Conservation (phyloP, 1,284 basidiomycete species). For the Ganoderma lingzhi region DNA sequence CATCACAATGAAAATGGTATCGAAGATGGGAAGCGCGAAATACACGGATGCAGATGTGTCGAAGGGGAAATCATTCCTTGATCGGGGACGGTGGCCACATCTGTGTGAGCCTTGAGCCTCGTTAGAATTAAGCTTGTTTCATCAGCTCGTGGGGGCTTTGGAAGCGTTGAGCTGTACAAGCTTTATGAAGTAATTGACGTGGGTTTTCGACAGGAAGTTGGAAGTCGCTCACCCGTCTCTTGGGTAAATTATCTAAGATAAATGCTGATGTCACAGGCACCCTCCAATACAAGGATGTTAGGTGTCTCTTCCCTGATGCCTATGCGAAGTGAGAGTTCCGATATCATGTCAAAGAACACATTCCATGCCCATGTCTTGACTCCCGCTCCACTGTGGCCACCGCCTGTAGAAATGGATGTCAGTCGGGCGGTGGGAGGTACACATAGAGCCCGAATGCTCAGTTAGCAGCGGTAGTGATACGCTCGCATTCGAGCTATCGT, state of each 20-base stretch:
- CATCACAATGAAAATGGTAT: not conserved
- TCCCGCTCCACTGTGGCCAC: not conserved
- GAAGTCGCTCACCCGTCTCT: not conserved
- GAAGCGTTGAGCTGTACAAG: not conserved
- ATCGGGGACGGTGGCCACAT: not conserved
- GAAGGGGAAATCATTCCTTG: not conserved
- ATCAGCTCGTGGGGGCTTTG: not conserved
- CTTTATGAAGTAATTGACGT: not conserved
- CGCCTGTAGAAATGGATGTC: not conserved
- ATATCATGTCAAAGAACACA: not conserved
- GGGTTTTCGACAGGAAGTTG: not conserved
- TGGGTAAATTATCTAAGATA: not conserved
- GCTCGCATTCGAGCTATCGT: not conserved
- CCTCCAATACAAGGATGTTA: not conserved
- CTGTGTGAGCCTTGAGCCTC: not conserved
- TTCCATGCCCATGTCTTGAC: not conserved
- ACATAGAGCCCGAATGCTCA: not conserved
- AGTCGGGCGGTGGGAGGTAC: not conserved
- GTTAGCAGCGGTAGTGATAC: not conserved
- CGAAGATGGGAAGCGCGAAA: not conserved
- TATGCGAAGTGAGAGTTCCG: not conserved
- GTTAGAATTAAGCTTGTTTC: not conserved
- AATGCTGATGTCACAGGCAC: not conserved
- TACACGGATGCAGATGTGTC: not conserved
- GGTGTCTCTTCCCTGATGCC: not conserved